Conservation (phyloP, 2,329 filamentous ascomycete species). For the Trichoderma sp. region DNA sequence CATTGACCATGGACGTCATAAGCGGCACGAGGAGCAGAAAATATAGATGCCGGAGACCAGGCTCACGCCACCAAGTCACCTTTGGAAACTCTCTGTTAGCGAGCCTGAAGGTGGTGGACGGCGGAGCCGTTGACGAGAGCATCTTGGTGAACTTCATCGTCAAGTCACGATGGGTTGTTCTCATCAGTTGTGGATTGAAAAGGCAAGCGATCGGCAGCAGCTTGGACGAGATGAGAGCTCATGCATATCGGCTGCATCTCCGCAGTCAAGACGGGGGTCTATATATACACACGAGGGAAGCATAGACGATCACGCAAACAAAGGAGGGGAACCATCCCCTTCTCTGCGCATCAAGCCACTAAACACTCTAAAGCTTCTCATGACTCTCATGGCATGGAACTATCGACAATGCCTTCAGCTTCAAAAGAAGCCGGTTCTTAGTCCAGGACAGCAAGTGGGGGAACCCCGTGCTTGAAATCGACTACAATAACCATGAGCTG, state of each 20-base stretch:
- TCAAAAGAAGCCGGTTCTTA: conserved; percentile 1
- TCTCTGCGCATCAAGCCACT: background rate
- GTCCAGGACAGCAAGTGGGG: background rate
- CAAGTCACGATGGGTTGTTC: background rate
- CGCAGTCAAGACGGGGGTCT: background rate
- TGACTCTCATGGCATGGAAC: background rate
- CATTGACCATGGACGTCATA: conserved; percentile 4
- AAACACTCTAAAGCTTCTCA: background rate
- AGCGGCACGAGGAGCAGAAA: conserved; percentile 1
- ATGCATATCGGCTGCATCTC: background rate
- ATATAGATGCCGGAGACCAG: background rate
- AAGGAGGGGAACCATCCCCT: background rate
- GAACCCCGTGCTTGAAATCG: background rate
- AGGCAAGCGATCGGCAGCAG: background rate
- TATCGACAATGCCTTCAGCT: background rate
- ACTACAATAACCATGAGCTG: background rate
- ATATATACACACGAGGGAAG: background rate
- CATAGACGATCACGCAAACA: background rate
- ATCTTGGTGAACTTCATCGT: background rate
- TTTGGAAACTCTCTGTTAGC: conserved; percentile 2
- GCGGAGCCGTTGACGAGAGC: background rate
- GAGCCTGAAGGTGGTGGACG: conserved; percentile 5
- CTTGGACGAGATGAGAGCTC: background rate
- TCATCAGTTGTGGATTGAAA: background rate
- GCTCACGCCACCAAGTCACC: conserved; percentile 13